Evolutionary conservation across 192 early-diverging fungal species (phyloP), one percentile per base, ranked within the genome.

Genomic region (Endogone sp.): DNA sequence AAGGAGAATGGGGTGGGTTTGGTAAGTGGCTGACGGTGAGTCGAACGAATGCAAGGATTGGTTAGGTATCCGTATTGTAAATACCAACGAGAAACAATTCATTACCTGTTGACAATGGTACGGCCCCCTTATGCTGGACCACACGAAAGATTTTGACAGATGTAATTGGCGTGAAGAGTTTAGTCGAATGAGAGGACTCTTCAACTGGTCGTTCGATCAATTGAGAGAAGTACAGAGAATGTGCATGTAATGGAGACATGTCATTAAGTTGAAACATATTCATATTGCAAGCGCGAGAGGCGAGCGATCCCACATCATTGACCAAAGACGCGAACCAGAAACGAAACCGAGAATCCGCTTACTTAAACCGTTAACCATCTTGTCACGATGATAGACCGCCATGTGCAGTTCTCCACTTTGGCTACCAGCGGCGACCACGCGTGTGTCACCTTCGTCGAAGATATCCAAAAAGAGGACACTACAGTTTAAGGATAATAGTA

Each of bases 341-440:
- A 21, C 28, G 26, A 63, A 64, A 63, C 27, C 29, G 64, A 13
- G n/a, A 62, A 3, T 29, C 56, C n/a, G 8, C 49, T 62, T 21
- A 63, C 24, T 70, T 55, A 24, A 31, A 25, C 22, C 25, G 8
- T 29, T 70, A 16, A n/a, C 8, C 9, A 63, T 30, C 37, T 22
- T 71, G 63, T 66, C 59, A 29, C 26, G 29, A 54, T 78, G 66
- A 44, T 78, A 74, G 29, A 78, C 61, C 2, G 65, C 67, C 29
- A 78, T 57, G 58, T 67, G 71, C 10, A 78, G 49, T 16, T 78
- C 76, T 2, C 76, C 76, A n/a, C 70, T 57, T 49, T 78, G 76
- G 11, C 76, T 72, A 55, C 72, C 76, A 27, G 76, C 68, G 28
- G 69, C 73, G 28, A 75, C 64, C 3, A 73, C 65, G 28, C 55